A percentile compares a stretch with the other conserved stretches of the same genome.
These are phyloP conservation scores for Cercospora berteroae DNA, from an alignment of 2,329 filamentous ascomycete genomes.

Conservation along the genomic window DNA sequence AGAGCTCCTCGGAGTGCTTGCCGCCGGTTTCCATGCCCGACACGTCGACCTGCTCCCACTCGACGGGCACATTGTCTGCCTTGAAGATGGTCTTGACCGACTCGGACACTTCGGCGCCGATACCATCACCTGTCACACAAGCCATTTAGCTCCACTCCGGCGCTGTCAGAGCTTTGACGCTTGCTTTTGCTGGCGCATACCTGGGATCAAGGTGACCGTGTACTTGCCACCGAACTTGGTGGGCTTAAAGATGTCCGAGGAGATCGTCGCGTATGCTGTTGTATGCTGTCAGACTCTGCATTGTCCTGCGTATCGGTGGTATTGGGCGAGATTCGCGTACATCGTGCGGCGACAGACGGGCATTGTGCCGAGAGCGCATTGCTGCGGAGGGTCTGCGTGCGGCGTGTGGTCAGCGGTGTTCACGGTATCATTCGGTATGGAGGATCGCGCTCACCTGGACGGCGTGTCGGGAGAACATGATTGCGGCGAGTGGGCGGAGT, in stretches of 20 bases:
- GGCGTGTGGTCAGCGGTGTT: conserved; percentile 21
- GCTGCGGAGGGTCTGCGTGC: conserved; percentile 53
- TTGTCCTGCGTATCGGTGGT: conserved; percentile 17
- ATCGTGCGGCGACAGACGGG: conserved; percentile 54
- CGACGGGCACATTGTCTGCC: conserved; percentile 96
- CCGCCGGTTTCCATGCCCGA: conserved; percentile 81
- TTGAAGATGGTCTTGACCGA: conserved; percentile 99
- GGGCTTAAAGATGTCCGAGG: conserved; percentile 97
- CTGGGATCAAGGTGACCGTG: conserved; percentile 96
- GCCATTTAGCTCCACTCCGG: conserved; percentile 17
- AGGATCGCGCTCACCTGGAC: conserved; percentile 24
- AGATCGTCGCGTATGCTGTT: conserved; percentile 70
- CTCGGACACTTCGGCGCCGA: conserved; percentile 95
- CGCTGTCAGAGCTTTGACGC: conserved; percentile 24
- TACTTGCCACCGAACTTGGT: conserved; percentile 99
- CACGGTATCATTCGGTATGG: background rate
- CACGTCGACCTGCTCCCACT: conserved; percentile 98
- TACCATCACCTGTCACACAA: conserved; percentile 69
- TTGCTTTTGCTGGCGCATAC: conserved; percentile 48
- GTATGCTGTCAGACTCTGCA: conserved; percentile 21
- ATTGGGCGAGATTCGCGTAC: conserved; percentile 43
- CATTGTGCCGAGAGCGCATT: conserved; percentile 48
- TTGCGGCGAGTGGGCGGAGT: conserved; percentile 5
- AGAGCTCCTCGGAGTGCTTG: conserved; percentile 89
- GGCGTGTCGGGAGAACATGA: conserved; percentile 30